Conservation (phyloP, 2,329 filamentous ascomycete species). For the Aspergillus ustus region DNA sequence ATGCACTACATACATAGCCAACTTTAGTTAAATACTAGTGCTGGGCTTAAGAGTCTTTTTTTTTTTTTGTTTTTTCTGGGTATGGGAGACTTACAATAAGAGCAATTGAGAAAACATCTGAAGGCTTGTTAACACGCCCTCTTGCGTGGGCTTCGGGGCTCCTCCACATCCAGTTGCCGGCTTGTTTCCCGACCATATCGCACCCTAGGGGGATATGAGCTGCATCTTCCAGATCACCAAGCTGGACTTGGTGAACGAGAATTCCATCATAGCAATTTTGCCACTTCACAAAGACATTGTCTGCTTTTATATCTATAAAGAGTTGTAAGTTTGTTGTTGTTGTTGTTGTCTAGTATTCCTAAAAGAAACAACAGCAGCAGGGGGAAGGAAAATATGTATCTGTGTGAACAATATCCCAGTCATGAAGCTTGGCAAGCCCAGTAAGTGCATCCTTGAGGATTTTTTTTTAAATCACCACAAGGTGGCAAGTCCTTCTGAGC, state of each 20-base stretch:
- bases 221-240: constrained; percentile 19
- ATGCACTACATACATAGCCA: constrained; percentile 43
- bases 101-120: constrained; percentile 44
- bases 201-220: constrained; percentile 16
- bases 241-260: constrained; percentile 7
- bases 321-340: no score
- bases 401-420: constrained; percentile 40
- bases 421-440: constrained; percentile 42
- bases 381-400: constrained; percentile 19
- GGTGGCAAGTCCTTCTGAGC: constrained; percentile 47
- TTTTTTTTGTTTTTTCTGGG: no score
- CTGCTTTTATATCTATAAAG: constrained; percentile 13
- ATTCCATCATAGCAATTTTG: not conserved
- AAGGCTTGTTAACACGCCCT: constrained; percentile 33
- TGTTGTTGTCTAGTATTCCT: not conserved
- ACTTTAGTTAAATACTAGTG: no score
- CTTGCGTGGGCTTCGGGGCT: constrained; percentile 40
- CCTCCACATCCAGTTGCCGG: constrained; percentile 41
- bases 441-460: constrained; percentile 50
- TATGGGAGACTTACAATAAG: constrained; percentile 31
- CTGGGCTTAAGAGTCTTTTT: no score
- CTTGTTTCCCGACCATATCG: constrained; percentile 19
- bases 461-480: constrained; percentile 44
- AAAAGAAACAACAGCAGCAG: not conserved
- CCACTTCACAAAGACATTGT: constrained; percentile 19